These are phyloP conservation scores for Candida saitoana DNA, from an alignment of 805 yeast genomes.

Conservation along the genomic window DNA sequence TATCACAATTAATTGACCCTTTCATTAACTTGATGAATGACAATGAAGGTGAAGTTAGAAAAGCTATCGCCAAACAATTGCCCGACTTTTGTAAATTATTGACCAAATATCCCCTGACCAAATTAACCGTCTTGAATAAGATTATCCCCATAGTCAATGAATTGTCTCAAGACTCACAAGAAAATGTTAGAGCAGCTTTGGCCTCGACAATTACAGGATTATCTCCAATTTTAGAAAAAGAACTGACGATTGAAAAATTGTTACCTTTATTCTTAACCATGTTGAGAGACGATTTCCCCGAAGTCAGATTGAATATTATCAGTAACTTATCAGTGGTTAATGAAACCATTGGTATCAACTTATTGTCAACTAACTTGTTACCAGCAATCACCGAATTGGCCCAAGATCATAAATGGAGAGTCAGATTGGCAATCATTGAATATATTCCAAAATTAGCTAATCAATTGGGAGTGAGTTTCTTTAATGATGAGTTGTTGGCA, in stretches of 20 bases:
- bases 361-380: conserved; percentile 77
- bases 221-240: conserved; percentile 82
- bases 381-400: conserved; percentile 97
- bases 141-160: conserved; percentile 81
- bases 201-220: conserved; percentile 84
- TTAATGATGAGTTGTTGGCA: conserved; percentile 85
- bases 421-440: conserved; percentile 92
- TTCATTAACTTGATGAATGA: conserved; percentile 80
- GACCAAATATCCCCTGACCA: conserved; percentile 26
- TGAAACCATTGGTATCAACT: conserved; percentile 88
- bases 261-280: conserved; percentile 86
- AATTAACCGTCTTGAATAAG: conserved; percentile 55
- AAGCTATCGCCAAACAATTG: conserved; percentile 87
- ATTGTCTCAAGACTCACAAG: conserved; percentile 86
- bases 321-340: conserved; percentile 89
- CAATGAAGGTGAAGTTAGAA: conserved; percentile 94
- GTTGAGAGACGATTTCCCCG: conserved; percentile 96
- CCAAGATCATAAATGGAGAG: conserved; percentile 96
- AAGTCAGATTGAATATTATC: conserved; percentile 90
- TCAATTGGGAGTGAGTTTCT: conserved; percentile 89
- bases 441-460: conserved; percentile 92
- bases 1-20: conserved; percentile 60
- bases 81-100: conserved; percentile 66
- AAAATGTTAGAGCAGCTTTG: conserved; percentile 87
- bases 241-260: conserved; percentile 73